Conservation (phyloP, 2,329 filamentous ascomycete genomes). For the Leptographium radiaticola region DNA sequence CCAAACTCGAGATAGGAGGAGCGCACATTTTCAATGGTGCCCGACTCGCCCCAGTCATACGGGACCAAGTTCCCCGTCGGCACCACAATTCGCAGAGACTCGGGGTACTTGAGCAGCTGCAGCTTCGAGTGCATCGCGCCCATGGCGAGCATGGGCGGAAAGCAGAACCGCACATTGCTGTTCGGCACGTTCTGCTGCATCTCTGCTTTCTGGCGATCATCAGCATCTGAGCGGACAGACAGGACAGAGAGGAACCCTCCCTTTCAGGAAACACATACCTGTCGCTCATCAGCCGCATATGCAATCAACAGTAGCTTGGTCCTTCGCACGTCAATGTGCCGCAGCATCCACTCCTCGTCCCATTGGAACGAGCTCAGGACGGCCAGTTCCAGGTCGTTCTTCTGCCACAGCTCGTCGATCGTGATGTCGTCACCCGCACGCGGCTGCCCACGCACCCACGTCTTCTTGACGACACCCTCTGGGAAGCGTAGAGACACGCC, state of each 20-base stretch:
- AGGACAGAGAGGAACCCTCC: background rate
- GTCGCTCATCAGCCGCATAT: slow-evolving; percentile 36
- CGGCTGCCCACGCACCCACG: slow-evolving; percentile 54
- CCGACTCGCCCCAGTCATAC: slow-evolving; percentile 82
- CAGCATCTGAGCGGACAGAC: background rate
- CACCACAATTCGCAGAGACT: slow-evolving; percentile 65
- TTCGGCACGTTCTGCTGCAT: slow-evolving; percentile 36
- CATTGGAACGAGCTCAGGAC: slow-evolving; percentile 80
- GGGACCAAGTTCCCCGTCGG: slow-evolving; percentile 77
- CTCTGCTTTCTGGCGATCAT: slow-evolving; percentile 27
- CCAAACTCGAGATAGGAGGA: background rate
- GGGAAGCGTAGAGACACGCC: slow-evolving; percentile 26
- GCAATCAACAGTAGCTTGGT: slow-evolving; percentile 52
- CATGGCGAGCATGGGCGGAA: slow-evolving; percentile 63
- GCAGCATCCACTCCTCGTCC: slow-evolving; percentile 68
- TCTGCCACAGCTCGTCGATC: slow-evolving; percentile 76
- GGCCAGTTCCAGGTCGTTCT: slow-evolving; percentile 56
- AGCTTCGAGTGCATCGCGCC: slow-evolving; percentile 90
- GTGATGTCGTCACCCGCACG: slow-evolving; percentile 62
- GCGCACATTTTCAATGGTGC: slow-evolving; percentile 70
- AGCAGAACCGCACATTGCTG: slow-evolving; percentile 56
- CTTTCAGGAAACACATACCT: slow-evolving; percentile 27
- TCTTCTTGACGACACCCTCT: slow-evolving; percentile 64
- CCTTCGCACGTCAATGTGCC: slow-evolving; percentile 48
- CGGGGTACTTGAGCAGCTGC: slow-evolving; percentile 69